Conservation (phyloP, 495 filamentous ascomycete genomes). For the Pyronema domesticum region DNA sequence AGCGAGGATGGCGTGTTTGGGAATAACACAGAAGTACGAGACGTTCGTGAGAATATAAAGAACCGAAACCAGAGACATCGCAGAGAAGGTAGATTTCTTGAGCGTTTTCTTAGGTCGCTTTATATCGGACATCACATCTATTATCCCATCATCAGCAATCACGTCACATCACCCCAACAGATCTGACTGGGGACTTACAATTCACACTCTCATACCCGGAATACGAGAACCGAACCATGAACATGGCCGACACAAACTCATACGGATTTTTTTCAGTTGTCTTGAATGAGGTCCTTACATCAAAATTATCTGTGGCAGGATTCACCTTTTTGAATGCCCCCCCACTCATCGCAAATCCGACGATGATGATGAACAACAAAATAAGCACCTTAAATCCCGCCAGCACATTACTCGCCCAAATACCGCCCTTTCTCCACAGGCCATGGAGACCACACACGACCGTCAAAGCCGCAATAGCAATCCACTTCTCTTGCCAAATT, state of each 20-base stretch:
- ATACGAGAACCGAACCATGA: slow-evolving; percentile 27
- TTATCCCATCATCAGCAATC: too few relatives aligned
- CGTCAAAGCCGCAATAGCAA: slow-evolving; percentile 30
- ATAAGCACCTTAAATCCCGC: slow-evolving; percentile 33
- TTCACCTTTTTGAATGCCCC: slow-evolving; percentile 6
- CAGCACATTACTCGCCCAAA: slow-evolving; percentile 33
- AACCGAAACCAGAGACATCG: slow-evolving; percentile 22
- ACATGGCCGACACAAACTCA: slow-evolving; percentile 25
- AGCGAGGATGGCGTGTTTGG: background rate
- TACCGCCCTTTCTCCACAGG: slow-evolving; percentile 32
- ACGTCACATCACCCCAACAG: slow-evolving; percentile 5
- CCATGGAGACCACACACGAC: slow-evolving; percentile 32
- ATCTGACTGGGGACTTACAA: slow-evolving; percentile 4
- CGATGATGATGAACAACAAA: slow-evolving; percentile 28
- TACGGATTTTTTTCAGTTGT: background rate
- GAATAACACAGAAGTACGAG: slow-evolving; percentile 27
- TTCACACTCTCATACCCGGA: slow-evolving; percentile 30
- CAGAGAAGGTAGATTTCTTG: slow-evolving; percentile 25
- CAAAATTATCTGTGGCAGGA: too few relatives aligned
- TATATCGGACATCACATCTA: slow-evolving; percentile 28
- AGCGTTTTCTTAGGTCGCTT: slow-evolving; percentile 27
- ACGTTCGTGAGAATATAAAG: slow-evolving; percentile 32
- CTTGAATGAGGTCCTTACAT: too few relatives aligned
- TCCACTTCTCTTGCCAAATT: slow-evolving; percentile 24
- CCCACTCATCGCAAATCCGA: slow-evolving; percentile 25